These are phyloP conservation scores for Golubevia pallescens DNA, from an alignment of 1,284 basidiomycete genomes.

Conservation along the genomic window DNA sequence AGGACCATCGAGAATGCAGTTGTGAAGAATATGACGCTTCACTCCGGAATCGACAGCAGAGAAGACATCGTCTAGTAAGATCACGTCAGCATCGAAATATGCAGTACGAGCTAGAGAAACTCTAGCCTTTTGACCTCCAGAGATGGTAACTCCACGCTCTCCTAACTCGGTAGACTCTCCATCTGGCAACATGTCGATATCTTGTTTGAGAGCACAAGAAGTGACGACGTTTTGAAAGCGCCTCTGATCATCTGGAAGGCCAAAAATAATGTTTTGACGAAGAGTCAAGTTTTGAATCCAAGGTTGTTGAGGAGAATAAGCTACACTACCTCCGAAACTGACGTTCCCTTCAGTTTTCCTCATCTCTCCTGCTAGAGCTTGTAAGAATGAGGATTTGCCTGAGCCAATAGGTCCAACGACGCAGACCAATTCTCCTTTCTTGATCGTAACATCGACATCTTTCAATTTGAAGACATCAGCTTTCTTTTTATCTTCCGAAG, in stretches of 20 bases:
- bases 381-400: constrained; percentile 68
- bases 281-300: constrained; percentile 15
- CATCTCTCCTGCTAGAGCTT: constrained; percentile 19
- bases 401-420: constrained; percentile 79
- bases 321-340: constrained; percentile 7
- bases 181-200: constrained; percentile 3
- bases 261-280: constrained; percentile 18
- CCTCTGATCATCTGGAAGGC: constrained; percentile 7
- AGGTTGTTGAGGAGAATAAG: constrained; percentile 4
- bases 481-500: constrained; percentile 23
- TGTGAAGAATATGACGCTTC: constrained; percentile 3
- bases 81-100: not conserved
- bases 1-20: constrained; percentile 3
- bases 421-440: constrained; percentile 76
- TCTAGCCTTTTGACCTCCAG: not conserved
- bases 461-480: constrained; percentile 71
- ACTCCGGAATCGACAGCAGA: not conserved
- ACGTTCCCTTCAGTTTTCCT: constrained; percentile 13
- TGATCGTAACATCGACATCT: constrained; percentile 73
- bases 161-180: not conserved
- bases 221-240: constrained; percentile 6
- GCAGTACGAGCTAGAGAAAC: not conserved
- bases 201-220: not conserved
- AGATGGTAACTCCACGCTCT: not conserved
- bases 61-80: not conserved